Conservation (phyloP, 1,139 yeast species). For the Debaryomyces subglobosus region DNA sequence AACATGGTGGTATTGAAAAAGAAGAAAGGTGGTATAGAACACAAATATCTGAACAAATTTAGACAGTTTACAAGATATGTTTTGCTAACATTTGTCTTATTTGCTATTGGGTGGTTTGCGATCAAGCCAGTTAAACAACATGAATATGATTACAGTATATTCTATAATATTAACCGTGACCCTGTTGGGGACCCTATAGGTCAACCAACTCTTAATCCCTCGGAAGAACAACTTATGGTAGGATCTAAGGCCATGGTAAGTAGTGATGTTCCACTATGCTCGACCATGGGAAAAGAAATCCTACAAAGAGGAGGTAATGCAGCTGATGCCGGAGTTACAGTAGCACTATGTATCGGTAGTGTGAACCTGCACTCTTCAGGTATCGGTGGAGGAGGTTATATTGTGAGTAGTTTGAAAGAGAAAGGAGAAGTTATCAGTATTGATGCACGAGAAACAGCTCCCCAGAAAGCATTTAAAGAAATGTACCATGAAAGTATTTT, state of each 20-base stretch:
- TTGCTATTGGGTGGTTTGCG: neutral
- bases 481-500: conserved; percentile 59
- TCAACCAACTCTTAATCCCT: conserved; percentile 39
- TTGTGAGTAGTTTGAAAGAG: conserved; percentile 52
- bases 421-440: conserved; percentile 57
- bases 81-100: neutral
- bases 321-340: conserved; percentile 91
- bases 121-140: neutral
- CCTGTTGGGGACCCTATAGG: conserved; percentile 37
- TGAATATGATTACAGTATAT: conserved; percentile 8
- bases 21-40: neutral
- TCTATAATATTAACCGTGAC: conserved; percentile 16
- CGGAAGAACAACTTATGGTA: conserved; percentile 27
- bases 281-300: conserved; percentile 66
- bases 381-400: conserved; percentile 90
- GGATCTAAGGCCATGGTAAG: conserved; percentile 68
- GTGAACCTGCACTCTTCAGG: conserved; percentile 85
- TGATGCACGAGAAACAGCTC: conserved; percentile 91
- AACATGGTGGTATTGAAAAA: neutral
- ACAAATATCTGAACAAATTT: neutral
- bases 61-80: neutral
- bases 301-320: conserved; percentile 71
- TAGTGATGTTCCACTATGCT: conserved; percentile 73
- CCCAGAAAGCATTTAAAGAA: conserved; percentile 57
- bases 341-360: conserved; percentile 85